phyloP scores from a whole-genome alignment of 306 rosid genomes.

The Senna siamea region DNA sequence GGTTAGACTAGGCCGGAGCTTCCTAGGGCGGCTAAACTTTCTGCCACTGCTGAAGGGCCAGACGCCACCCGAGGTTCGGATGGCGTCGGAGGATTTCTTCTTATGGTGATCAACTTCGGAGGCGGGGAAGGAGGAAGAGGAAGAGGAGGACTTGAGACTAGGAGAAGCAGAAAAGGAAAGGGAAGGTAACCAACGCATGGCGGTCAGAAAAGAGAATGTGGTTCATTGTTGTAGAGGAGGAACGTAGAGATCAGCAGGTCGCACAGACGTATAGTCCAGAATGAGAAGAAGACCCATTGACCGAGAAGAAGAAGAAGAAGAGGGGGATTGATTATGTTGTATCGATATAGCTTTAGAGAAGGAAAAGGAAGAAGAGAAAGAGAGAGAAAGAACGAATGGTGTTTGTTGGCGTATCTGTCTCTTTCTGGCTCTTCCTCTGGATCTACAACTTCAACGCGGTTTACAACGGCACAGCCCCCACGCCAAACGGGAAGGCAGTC shows the following conservation, averaged over 20 bases:
- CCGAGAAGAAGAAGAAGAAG: neutral
- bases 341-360: neutral
- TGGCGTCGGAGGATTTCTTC: conserved; percentile 26
- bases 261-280: neutral
- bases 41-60: conserved; percentile 58
- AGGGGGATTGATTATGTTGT: neutral
- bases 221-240: neutral
- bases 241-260: conserved; percentile 3
- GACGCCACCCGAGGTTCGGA: conserved; percentile 1
- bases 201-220: neutral
- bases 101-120: conserved; percentile 8
- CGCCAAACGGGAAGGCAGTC: neutral
- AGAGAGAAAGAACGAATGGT: neutral
- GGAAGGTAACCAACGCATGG: conserved; percentile 82
- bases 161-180: conserved; percentile 44
- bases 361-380: neutral
- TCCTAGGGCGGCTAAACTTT: conserved; percentile 49
- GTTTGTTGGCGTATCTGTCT: neutral
- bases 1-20: conserved; percentile 37
- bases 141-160: conserved; percentile 28
- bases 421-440: neutral
- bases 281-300: conserved; percentile 28
- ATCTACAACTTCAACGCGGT: conserved; percentile 12
- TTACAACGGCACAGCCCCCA: neutral
- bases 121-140: conserved; percentile 34